These are phyloP conservation scores for Aspergillus phoenicis DNA, from an alignment of 2,329 filamentous ascomycete species.

Conservation along the genomic window DNA sequence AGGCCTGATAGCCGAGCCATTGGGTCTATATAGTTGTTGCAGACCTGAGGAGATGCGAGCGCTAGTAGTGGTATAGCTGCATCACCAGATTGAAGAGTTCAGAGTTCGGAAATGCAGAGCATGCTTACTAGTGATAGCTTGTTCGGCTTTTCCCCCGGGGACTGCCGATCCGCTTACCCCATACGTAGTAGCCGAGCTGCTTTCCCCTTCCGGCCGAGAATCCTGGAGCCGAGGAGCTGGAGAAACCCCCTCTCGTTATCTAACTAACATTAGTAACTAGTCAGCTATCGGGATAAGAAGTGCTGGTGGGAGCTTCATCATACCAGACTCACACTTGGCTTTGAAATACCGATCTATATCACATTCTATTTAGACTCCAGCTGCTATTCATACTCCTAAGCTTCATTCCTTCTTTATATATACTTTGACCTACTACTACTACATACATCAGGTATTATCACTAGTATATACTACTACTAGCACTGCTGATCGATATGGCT, in stretches of 20 bases:
- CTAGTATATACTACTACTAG: neutral
- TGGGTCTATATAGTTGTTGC: neutral
- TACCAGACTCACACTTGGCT: too few relatives aligned
- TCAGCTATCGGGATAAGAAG: too few relatives aligned
- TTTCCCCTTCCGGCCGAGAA: conserved; percentile 32
- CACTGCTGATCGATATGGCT: neutral
- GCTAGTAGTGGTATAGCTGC: neutral
- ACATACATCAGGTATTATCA: too few relatives aligned
- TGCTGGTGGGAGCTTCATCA: too few relatives aligned
- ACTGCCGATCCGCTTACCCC: neutral
- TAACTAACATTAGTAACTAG: neutral
- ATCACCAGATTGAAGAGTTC: conserved; percentile 9
- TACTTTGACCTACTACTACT: neutral
- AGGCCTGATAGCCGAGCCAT: conserved; percentile 71
- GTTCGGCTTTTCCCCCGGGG: neutral
- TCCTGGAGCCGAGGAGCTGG: conserved; percentile 8
- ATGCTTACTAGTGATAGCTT: neutral
- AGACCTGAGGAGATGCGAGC: conserved; percentile 1
- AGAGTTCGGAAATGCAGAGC: neutral
- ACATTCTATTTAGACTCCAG: too few relatives aligned
- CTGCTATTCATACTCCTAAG: neutral
- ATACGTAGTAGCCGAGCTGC: neutral
- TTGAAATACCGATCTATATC: too few relatives aligned
- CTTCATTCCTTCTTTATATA: neutral
- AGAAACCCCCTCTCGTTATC: neutral